phyloP scores from a whole-genome alignment of 192 early-diverging fungal species.

The Dissophora ornata region DNA sequence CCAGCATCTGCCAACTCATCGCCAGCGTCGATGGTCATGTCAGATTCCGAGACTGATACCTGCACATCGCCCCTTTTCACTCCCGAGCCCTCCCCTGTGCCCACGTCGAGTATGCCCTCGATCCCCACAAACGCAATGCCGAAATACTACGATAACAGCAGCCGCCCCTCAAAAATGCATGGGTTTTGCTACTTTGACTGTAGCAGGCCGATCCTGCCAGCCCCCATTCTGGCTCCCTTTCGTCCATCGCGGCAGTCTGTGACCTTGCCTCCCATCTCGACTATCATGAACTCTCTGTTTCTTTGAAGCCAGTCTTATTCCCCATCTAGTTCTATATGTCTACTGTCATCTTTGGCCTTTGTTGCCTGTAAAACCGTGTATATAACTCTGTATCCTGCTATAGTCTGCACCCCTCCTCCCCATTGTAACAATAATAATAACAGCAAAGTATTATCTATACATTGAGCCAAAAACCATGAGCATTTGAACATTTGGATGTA shows the following conservation, averaged over 20 bases:
- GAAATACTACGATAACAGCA: no score
- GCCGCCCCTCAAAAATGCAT: no score
- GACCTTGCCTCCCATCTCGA: conserved; percentile 46
- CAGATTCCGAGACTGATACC: conserved; percentile 44
- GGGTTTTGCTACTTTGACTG: not conserved
- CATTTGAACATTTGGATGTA: no score
- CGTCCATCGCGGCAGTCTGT: conserved; percentile 9
- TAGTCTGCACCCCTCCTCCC: no score
- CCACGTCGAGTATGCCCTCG: not conserved
- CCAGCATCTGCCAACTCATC: conserved; percentile 21
- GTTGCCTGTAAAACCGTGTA: conserved; percentile 2
- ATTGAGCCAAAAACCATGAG: no score
- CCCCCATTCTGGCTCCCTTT: conserved; percentile 24
- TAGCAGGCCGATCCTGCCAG: not conserved
- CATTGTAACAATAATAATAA: no score
- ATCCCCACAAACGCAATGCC: not conserved
- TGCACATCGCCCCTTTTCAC: conserved; percentile 54
- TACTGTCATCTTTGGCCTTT: conserved; percentile 2
- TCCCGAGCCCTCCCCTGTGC: conserved; percentile 60
- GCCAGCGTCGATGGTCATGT: conserved; percentile 41
- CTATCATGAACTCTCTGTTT: conserved; percentile 25
- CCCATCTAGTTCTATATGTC: not conserved
- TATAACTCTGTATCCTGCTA: not conserved
- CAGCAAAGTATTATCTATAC: no score
- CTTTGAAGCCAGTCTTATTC: conserved; percentile 17